A percentile compares a stretch with the other conserved stretches of the same genome.
Conservation (phyloP, 768 basidiomycete species). For the Exsudoporus frostii region DNA sequence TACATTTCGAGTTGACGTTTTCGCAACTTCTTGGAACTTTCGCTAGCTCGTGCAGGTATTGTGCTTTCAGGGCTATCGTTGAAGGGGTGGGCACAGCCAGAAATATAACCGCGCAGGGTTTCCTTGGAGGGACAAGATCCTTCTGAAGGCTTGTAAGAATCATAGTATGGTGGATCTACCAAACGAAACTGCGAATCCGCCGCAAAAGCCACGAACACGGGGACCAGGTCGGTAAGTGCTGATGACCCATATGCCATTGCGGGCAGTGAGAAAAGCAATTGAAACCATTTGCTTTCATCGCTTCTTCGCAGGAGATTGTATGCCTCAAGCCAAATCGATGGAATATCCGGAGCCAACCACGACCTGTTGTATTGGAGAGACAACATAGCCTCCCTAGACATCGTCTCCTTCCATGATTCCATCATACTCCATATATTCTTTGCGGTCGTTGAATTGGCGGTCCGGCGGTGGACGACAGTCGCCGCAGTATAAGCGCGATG, state of each 20-base stretch:
- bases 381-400: neutral
- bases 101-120: neutral
- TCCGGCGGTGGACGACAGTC: neutral
- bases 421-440: slow-evolving; percentile 2
- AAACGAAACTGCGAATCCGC: slow-evolving; percentile 5
- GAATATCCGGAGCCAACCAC: slow-evolving; percentile 26
- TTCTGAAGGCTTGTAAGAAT: slow-evolving; percentile 9
- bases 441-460: neutral
- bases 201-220: slow-evolving; percentile 32
- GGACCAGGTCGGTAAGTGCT: slow-evolving; percentile 14
- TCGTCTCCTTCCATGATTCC: slow-evolving; percentile 4
- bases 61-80: slow-evolving; percentile 11
- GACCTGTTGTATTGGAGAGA: slow-evolving; percentile 25
- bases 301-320: slow-evolving; percentile 25
- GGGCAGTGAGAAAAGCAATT: slow-evolving; percentile 31
- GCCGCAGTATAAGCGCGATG: slow-evolving; percentile 19
- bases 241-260: slow-evolving; percentile 30
- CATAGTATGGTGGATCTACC: slow-evolving; percentile 15
- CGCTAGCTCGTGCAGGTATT: neutral
- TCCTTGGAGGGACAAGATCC: slow-evolving; percentile 4
- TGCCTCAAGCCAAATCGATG: slow-evolving; percentile 24
- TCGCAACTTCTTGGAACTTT: neutral
- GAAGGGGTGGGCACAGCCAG: neutral
- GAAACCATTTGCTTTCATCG: slow-evolving; percentile 10
- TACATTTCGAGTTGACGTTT: slow-evolving; percentile 9